A percentile compares a stretch with the other conserved stretches of the same genome.
Conservation (phyloP, 768 basidiomycete species). For the Lyophyllum decastes region DNA sequence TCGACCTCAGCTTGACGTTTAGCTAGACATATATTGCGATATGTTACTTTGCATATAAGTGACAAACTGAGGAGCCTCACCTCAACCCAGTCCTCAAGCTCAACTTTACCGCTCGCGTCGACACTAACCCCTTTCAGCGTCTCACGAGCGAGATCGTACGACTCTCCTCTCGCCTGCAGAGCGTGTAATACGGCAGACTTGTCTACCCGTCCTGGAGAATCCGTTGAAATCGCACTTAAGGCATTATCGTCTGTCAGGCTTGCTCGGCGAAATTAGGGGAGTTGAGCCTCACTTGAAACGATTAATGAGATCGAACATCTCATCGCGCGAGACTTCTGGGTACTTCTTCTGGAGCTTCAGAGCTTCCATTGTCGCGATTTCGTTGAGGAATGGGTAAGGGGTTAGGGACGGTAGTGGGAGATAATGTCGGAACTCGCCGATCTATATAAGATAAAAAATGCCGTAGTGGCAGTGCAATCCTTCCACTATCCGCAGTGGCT, state of each 20-base stretch:
- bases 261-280: slow-evolving; percentile 1
- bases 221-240: slow-evolving; percentile 69
- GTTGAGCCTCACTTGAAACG: slow-evolving; percentile 84
- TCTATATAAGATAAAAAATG: slow-evolving; percentile 12
- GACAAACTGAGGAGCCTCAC: slow-evolving; percentile 41
- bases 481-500: neutral
- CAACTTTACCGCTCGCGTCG: slow-evolving; percentile 94
- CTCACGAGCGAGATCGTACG: slow-evolving; percentile 87
- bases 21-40: slow-evolving; percentile 44
- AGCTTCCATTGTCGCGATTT: slow-evolving; percentile 61
- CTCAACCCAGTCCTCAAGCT: slow-evolving; percentile 98
- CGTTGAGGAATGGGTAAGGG: neutral
- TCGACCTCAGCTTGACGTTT: slow-evolving; percentile 74
- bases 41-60: slow-evolving; percentile 2
- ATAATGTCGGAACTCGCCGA: slow-evolving; percentile 19
- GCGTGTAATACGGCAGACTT: slow-evolving; percentile 81
- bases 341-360: slow-evolving; percentile 90
- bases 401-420: slow-evolving; percentile 1
- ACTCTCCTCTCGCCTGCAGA: slow-evolving; percentile 78
- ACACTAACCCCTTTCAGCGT: slow-evolving; percentile 93
- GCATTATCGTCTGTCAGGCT: slow-evolving; percentile 14
- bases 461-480: slow-evolving; percentile 14
- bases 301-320: slow-evolving; percentile 93
- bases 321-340: slow-evolving; percentile 88
- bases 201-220: slow-evolving; percentile 80